Evolutionary conservation across 192 early-diverging fungal genomes (phyloP).

Genomic region (Coemansia sp.): DNA sequence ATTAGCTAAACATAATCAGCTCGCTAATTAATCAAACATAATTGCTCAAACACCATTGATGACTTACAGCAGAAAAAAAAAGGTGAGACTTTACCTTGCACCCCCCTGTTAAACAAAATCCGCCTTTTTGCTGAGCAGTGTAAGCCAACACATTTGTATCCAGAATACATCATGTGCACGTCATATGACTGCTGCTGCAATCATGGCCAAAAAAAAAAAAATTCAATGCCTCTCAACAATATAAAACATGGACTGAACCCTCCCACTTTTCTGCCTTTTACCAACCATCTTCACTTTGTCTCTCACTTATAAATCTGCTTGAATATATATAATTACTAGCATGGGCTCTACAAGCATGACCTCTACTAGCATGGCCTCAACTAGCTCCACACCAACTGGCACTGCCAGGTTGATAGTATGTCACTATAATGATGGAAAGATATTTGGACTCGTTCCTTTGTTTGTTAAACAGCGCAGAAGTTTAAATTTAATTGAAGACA

Average conservation of each 20-base stretch:
- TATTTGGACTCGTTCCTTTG: background rate
- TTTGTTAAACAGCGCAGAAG: background rate
- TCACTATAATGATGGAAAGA: background rate
- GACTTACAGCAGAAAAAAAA: background rate
- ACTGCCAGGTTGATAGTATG: background rate
- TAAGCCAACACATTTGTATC: too few species aligned
- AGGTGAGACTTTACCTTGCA: too few species aligned
- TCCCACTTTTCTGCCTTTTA: background rate
- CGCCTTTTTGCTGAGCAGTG: too few species aligned
- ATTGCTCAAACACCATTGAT: background rate
- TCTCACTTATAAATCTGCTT: background rate
- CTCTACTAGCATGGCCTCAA: background rate
- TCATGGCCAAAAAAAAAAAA: background rate
- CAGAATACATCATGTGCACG: too few species aligned
- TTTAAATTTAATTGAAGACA: background rate
- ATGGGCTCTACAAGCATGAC: too few species aligned
- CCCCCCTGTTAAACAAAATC: too few species aligned
- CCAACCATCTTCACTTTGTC: background rate
- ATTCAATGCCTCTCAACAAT: background rate
- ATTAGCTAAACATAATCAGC: too few species aligned
- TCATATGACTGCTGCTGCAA: too few species aligned
- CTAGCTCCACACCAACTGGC: background rate
- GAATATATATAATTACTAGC: background rate
- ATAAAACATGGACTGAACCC: background rate
- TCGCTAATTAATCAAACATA: background rate